Evolutionary conservation across 257 asterid genomes (phyloP).

Genomic region (Solanum arcanum): DNA sequence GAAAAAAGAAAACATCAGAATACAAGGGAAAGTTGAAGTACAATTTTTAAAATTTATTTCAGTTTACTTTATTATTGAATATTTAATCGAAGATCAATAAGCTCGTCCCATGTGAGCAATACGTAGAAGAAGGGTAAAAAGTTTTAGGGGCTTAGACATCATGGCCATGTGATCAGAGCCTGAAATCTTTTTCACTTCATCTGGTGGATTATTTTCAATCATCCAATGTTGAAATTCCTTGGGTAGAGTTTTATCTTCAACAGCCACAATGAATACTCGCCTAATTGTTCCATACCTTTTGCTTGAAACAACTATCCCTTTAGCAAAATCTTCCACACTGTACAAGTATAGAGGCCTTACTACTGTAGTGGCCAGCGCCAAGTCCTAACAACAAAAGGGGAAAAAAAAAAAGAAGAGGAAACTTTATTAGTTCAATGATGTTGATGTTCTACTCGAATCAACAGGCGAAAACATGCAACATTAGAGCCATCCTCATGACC

Average conservation of each 20-base stretch:
- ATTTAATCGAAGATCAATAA: not conserved
- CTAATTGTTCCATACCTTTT: conserved; percentile 5
- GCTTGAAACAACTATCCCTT: not conserved
- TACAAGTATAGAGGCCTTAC: conserved; percentile 2
- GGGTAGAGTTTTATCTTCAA: conserved; percentile 5
- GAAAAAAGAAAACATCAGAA: not conserved
- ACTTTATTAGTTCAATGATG: not conserved
- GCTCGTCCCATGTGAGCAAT: not conserved
- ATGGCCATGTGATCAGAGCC: conserved; percentile 34
- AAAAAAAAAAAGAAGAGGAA: not conserved
- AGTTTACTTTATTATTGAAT: not conserved
- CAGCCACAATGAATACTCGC: conserved; percentile 10
- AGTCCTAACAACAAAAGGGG: conserved; percentile 4
- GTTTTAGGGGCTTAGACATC: conserved; percentile 20
- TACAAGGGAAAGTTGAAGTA: not conserved
- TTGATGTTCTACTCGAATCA: not conserved
- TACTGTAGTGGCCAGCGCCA: conserved; percentile 10
- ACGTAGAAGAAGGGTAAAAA: not conserved
- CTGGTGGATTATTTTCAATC: conserved; percentile 19
- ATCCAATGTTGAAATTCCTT: conserved; percentile 17
- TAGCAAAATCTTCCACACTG: not conserved
- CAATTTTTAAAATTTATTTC: not conserved
- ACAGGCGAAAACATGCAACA: not conserved
- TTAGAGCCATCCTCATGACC: not conserved
- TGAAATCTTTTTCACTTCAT: conserved; percentile 10